Evolutionary conservation across 2,329 filamentous ascomycete species (phyloP).

Genomic region (Tolypocladium endophyticum): DNA sequence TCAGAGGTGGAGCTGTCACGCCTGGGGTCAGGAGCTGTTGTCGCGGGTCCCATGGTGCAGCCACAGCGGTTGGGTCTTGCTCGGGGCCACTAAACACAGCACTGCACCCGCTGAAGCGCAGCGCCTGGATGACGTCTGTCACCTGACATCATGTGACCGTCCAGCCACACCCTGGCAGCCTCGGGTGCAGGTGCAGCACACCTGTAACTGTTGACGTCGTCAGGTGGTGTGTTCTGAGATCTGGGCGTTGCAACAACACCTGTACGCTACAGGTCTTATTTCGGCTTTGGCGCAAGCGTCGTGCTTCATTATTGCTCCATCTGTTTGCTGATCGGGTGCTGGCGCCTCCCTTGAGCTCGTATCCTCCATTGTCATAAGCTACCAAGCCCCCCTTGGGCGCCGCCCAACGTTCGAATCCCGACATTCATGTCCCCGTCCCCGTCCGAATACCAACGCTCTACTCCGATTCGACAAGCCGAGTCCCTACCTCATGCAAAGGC

Average conservation of each 20-base stretch:
- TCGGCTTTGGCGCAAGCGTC: background rate
- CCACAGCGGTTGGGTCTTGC: background rate
- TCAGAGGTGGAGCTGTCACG: slow-evolving; percentile 16
- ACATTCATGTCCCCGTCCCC: background rate
- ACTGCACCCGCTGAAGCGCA: background rate
- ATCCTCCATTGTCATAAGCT: background rate
- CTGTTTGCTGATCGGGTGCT: slow-evolving; percentile 5
- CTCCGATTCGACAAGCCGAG: background rate
- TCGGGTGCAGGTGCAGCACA: background rate
- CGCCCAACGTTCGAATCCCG: background rate
- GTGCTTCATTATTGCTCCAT: background rate
- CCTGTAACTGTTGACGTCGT: background rate
- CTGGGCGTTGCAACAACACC: background rate
- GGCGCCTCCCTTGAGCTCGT: slow-evolving; percentile 6
- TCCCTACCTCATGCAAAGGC: slow-evolving; percentile 13
- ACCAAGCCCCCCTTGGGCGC: background rate
- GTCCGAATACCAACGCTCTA: background rate
- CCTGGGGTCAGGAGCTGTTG: slow-evolving; percentile 5
- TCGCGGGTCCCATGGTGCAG: background rate
- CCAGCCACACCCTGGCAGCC: slow-evolving; percentile 13
- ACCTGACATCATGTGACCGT: slow-evolving; percentile 18
- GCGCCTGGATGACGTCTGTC: slow-evolving; percentile 1
- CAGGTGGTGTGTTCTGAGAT: background rate
- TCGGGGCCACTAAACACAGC: background rate
- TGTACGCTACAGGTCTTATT: background rate